These are phyloP conservation scores for Globisporangium yorkense DNA, from an alignment of 352 stramenopile genomes.

Conservation along the genomic window DNA sequence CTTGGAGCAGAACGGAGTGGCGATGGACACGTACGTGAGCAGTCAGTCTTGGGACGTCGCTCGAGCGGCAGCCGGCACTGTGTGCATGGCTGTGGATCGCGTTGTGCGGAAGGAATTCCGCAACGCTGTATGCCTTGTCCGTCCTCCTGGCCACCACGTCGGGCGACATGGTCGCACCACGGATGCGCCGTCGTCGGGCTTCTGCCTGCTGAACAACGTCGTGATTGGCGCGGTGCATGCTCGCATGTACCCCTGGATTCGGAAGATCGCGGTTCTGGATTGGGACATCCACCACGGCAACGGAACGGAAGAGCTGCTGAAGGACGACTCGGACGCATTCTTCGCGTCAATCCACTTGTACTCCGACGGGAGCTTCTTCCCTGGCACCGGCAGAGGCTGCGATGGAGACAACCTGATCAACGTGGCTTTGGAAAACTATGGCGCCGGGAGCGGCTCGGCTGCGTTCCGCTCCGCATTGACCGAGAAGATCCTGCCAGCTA, in stretches of 20 bases:
- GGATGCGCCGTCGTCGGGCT: constrained; percentile 84
- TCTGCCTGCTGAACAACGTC: constrained; percentile 99
- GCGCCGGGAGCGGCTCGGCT: constrained; percentile 51
- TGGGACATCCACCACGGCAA: constrained; percentile 99
- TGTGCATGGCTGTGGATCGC: constrained; percentile 76
- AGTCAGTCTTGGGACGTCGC: constrained; percentile 83
- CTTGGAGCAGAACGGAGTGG: constrained; percentile 54
- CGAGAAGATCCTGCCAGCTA: constrained; percentile 66
- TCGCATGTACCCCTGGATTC: constrained; percentile 87
- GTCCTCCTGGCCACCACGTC: constrained; percentile 92
- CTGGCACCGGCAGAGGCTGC: constrained; percentile 61
- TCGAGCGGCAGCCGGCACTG: constrained; percentile 66
- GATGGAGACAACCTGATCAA: constrained; percentile 63
- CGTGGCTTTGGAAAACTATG: constrained; percentile 69
- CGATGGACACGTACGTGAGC: constrained; percentile 84
- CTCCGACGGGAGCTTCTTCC: constrained; percentile 69
- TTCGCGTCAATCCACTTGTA: constrained; percentile 84
- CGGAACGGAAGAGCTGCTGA: constrained; percentile 92
- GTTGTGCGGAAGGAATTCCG: constrained; percentile 75
- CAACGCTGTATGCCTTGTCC: constrained; percentile 83
- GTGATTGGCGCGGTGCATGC: constrained; percentile 97
- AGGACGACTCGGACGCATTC: constrained; percentile 75
- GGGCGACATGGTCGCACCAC: constrained; percentile 67
- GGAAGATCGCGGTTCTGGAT: constrained; percentile 95
- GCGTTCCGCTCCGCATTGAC: constrained; percentile 59